These are phyloP conservation scores for Camelina sativa DNA, from an alignment of 345 rosid genomes.

Conservation along the genomic window DNA sequence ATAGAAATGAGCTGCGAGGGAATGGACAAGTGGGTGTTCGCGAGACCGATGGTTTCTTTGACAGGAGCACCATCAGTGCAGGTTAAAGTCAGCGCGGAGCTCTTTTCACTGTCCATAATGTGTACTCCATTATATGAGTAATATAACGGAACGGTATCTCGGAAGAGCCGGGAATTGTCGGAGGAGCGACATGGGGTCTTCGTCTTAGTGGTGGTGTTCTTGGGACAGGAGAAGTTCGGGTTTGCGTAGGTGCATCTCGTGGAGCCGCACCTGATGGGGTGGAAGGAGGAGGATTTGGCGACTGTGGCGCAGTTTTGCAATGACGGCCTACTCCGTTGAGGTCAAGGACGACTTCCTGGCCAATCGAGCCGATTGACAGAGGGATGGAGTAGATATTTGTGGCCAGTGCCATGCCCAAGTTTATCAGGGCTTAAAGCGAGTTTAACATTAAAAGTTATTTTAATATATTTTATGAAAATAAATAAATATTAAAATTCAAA, in stretches of 20 bases:
- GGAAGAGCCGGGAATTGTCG: conserved; percentile 11
- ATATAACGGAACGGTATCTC: not conserved
- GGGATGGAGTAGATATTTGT: conserved; percentile 13
- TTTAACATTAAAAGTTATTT: no score
- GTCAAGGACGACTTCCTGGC: conserved; percentile 5
- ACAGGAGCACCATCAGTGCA: conserved; percentile 17
- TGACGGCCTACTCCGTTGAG: conserved; percentile 20
- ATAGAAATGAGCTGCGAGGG: conserved; percentile 5
- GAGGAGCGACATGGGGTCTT: not conserved
- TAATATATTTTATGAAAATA: no score
- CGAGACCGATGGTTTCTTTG: conserved; percentile 33
- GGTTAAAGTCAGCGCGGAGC: conserved; percentile 20
- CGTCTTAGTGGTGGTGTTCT: not conserved
- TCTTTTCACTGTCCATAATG: not conserved
- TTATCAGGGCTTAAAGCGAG: no score
- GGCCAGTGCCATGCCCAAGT: no score
- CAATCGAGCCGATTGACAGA: not conserved
- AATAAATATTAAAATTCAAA: no score
- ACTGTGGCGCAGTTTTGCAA: conserved; percentile 2
- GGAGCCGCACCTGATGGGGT: conserved; percentile 29
- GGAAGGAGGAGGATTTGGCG: conserved; percentile 13
- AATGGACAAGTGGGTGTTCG: conserved; percentile 24
- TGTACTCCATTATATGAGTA: not conserved
- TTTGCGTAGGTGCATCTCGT: conserved; percentile 26
- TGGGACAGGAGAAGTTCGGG: conserved; percentile 12